These are phyloP conservation scores for Acanthamoeba castellanii DNA, from an alignment of 208 protist genomes.

Conservation along the genomic window DNA sequence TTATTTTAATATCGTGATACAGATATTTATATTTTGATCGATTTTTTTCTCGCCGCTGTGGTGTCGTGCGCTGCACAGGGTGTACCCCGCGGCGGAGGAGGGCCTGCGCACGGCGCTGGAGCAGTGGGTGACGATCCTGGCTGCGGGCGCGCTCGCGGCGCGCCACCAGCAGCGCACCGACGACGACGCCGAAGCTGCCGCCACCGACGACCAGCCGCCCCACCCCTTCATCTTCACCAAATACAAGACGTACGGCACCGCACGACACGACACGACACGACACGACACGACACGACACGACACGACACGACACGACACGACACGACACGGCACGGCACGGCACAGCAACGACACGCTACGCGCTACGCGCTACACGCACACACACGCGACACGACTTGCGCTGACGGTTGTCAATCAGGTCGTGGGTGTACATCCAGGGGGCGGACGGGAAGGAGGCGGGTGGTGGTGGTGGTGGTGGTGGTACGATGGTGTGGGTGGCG, in stretches of 20 bases:
- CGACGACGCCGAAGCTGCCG: not conserved
- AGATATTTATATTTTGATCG: not conserved
- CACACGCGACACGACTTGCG: too few species aligned
- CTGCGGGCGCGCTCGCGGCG: not conserved
- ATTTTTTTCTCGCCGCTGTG: not conserved
- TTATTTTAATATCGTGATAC: too few species aligned
- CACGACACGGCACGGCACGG: too few species aligned
- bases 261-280: too few species aligned
- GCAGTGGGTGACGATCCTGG: not conserved
- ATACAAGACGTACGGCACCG: constrained; percentile 41
- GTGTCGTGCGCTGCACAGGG: not conserved
- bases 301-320: too few species aligned
- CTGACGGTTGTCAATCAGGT: not conserved
- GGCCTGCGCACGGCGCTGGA: not conserved
- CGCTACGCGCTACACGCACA: too few species aligned
- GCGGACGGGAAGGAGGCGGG: not conserved
- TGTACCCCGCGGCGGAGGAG: constrained; percentile 31
- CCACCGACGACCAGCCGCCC: not conserved
- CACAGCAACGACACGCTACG: too few species aligned
- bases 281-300: too few species aligned
- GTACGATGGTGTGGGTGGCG: not conserved
- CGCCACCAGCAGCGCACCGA: not conserved
- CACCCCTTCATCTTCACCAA: constrained; percentile 51
- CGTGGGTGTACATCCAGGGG: constrained; percentile 34
- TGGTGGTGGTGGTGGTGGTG: not conserved